Evolutionary conservation across 2,329 filamentous ascomycete genomes (phyloP).

Genomic region (Epichloe gansuensis): DNA sequence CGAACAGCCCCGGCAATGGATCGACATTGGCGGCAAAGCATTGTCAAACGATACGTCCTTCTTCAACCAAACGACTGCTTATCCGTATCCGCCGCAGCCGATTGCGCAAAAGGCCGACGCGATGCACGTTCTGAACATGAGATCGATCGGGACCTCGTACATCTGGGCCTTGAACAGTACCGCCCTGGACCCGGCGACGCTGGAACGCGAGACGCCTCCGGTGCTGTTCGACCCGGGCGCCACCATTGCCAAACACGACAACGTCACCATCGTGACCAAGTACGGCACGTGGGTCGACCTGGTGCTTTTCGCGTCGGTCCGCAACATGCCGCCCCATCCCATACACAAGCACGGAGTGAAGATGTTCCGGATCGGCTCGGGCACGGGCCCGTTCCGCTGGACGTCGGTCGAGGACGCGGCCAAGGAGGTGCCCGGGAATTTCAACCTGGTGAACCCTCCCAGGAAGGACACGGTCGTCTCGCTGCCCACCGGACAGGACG

Average conservation of each 20-base stretch:
- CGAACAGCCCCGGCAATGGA: constrained; percentile 26
- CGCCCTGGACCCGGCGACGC: constrained; percentile 26
- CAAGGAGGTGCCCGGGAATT: constrained; percentile 30
- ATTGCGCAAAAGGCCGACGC: constrained; percentile 30
- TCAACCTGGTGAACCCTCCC: constrained; percentile 45
- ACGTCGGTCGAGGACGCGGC: constrained; percentile 39
- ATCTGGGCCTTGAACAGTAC: constrained; percentile 40
- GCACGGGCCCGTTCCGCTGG: constrained; percentile 38
- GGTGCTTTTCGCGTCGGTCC: constrained; percentile 28
- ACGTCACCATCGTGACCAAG: constrained; percentile 35
- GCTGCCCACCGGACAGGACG: constrained; percentile 9
- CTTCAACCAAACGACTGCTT: constrained; percentile 29
- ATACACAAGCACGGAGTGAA: constrained; percentile 54
- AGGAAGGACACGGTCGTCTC: constrained; percentile 31
- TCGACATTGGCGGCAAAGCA: constrained; percentile 35
- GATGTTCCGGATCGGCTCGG: constrained; percentile 42
- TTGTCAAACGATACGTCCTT: constrained; percentile 27
- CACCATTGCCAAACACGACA: constrained; percentile 15
- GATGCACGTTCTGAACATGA: constrained; percentile 31
- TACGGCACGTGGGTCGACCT: constrained; percentile 42
- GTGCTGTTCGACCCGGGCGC: constrained; percentile 28
- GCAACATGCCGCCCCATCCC: constrained; percentile 38
- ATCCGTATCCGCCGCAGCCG: constrained; percentile 33
- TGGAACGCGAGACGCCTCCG: constrained; percentile 23
- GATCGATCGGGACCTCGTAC: constrained; percentile 30